Evolutionary conservation across 768 basidiomycete species (phyloP), one percentile per base, ranked within the genome.

Genomic region (Boletus sp.): DNA sequence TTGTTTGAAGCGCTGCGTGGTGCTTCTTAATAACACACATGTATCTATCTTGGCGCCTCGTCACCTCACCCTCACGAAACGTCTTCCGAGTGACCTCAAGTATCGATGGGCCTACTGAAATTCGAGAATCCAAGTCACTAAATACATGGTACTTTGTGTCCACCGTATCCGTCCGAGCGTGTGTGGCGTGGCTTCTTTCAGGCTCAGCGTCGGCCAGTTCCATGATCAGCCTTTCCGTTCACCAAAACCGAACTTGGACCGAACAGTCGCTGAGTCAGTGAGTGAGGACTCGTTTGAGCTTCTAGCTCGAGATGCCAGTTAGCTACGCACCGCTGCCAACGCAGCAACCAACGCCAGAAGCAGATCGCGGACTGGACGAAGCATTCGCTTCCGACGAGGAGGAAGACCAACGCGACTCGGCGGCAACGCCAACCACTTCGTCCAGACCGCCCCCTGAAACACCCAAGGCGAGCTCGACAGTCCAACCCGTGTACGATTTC

Each of bases 341-440:
- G 66, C 75, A 73, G 47, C 76, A 70, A 41, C 76, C 77, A 68
- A 71, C 76, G 44, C 77, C 77, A 47, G 70, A 74, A 50, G 75
- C 75, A 29, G 77, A 78, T 51, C 77, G 80, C 60, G 90, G 92
- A 71, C 82, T 93, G 67, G 83, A 90, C 64, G 90, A 86, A 32
- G 87, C 91, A 1, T 93, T 93, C 62, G 87, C 76, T 6, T 78
- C 80, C 33, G 83, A 86, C 55, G 78, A 82, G 29, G 77, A 80
- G 9, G 68, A 73, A 10, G 69, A 77, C 53, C 62, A 64, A n/a
- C 51, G 28, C 7, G 11, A 53, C 39, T 41, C 48, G 18, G 68
- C 70, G 54, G 65, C 47, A 8, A 14, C 76, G 29, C 75, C 77
- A 30, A 4, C 78, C 76, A 41, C 73, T 78, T 46, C 76, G 57